Conservation (phyloP, 2,329 filamentous ascomycete genomes). For the Helminthosporium solani region DNA sequence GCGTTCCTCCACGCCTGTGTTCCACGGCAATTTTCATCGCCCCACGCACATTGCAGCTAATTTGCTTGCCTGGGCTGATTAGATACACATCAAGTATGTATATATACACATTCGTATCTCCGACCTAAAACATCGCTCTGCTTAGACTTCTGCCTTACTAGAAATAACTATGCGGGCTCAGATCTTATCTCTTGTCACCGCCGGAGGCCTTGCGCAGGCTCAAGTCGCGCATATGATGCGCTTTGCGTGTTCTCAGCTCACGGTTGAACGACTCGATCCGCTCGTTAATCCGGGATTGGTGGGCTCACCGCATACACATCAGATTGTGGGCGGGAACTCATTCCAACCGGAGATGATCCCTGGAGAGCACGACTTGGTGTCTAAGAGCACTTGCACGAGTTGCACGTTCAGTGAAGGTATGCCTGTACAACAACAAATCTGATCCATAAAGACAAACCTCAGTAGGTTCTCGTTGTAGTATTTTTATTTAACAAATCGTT, state of each 20-base stretch:
- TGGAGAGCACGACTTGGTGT: conserved; percentile 24
- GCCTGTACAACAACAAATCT: no score
- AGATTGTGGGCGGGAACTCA: conserved; percentile 26
- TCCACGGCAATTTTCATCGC: conserved; percentile 7
- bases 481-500: not conserved
- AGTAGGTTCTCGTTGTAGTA: not conserved
- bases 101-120: not conserved
- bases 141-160: not conserved
- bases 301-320: conserved; percentile 31
- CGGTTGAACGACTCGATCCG: conserved; percentile 31
- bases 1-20: not conserved
- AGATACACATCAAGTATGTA: not conserved
- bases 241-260: conserved; percentile 32
- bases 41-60: conserved; percentile 5
- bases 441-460: no score
- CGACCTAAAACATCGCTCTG: not conserved
- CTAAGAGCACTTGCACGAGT: conserved; percentile 28
- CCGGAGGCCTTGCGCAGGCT: conserved; percentile 8
- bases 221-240: conserved; percentile 22
- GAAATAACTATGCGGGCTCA: conserved; percentile 9
- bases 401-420: conserved; percentile 27
- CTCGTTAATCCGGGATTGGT: conserved; percentile 29
- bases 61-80: not conserved
- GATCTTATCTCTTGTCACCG: conserved; percentile 3
- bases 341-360: conserved; percentile 29